Base-by-base conservation (phyloP, 768 basidiomycete species). In the Rhodotorula kratochvilovae region DNA sequence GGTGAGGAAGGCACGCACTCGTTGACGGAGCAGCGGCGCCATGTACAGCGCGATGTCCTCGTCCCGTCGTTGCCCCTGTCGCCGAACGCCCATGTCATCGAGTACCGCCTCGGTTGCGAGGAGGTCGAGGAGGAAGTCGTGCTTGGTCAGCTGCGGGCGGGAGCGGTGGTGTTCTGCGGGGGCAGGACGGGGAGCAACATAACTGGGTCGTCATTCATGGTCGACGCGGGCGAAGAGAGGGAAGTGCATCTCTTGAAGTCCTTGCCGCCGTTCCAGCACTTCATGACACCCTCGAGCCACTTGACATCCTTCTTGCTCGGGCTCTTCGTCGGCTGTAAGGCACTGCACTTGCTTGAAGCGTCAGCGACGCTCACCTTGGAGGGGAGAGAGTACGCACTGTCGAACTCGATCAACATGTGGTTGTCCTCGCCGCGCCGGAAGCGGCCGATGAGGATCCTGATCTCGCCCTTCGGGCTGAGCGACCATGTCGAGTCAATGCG, bases 211-310 rank as follows among this genome's bases (percentile, higher is more conserved):
- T 31, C 16, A n/a, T 17, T 19, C n/a, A 15, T 19, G 10, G 35
- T 27, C 29, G 15, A 36, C 50, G 23, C 31, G 10, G 29, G 60
- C 6, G 36, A 25, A 17, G 29, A 31, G 35, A 3, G 27, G 11
- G 36, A 5, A 39, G 42, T 68, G 27, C 4, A 67, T 68, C 11
- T 69, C 19, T 61, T 62, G 46, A 59, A 66, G 21, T 64, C 61
- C 55, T 43, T 65, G 29, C 60, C 60, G 59, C 76, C 39, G 67
- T 78, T 21, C 27, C 17, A 72, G 19, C 72, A 16, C 29, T 57
- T 46, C 78, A 90, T 86, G n/a, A 86, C 79, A n/a, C 76, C 71
- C 60, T 81, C 78, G 23, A 80, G 78, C 81, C 81, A 82, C 19
- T 72, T 6, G 55, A 81, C 78, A 72, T 81, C 80, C 23, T 73